A percentile compares a stretch with the other conserved stretches of the same genome.
Conservation (phyloP, 2,329 filamentous ascomycete genomes). For the Fusarium concolor region DNA sequence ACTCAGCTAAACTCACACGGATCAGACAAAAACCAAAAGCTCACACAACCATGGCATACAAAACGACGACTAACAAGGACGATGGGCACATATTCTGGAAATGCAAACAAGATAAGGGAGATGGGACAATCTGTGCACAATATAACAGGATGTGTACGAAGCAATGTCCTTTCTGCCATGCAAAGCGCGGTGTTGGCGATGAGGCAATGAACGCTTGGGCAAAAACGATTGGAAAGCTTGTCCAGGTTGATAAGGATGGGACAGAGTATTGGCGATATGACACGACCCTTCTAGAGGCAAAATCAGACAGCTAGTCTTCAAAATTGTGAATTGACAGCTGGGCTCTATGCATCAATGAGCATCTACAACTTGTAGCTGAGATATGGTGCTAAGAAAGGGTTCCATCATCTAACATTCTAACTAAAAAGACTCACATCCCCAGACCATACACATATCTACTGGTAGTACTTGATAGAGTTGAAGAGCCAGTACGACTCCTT, state of each 20-base stretch:
- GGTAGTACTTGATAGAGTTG: constrained; percentile 18
- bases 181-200: constrained; percentile 3
- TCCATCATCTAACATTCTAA: too few species aligned
- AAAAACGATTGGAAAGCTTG: constrained; percentile 2
- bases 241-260: background rate
- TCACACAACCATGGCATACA: background rate
- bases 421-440: accelerated
- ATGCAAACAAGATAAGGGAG: background rate
- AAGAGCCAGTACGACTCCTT: constrained; percentile 12
- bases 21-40: background rate
- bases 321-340: too few species aligned
- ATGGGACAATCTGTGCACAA: background rate
- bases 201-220: background rate
- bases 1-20: background rate
- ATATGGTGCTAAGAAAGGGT: background rate
- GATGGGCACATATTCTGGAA: constrained; percentile 3
- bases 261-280: constrained; percentile 16
- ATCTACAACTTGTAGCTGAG: background rate
- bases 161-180: background rate
- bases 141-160: constrained; percentile 1
- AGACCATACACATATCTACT: background rate
- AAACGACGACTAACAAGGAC: background rate
- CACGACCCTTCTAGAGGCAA: background rate
- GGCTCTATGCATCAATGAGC: background rate
- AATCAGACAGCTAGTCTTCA: too few species aligned